Evolutionary conservation across 2,329 filamentous ascomycete species (phyloP), one percentile per base, ranked within the genome.

Genomic region (Achaetomium macrosporum): DNA sequence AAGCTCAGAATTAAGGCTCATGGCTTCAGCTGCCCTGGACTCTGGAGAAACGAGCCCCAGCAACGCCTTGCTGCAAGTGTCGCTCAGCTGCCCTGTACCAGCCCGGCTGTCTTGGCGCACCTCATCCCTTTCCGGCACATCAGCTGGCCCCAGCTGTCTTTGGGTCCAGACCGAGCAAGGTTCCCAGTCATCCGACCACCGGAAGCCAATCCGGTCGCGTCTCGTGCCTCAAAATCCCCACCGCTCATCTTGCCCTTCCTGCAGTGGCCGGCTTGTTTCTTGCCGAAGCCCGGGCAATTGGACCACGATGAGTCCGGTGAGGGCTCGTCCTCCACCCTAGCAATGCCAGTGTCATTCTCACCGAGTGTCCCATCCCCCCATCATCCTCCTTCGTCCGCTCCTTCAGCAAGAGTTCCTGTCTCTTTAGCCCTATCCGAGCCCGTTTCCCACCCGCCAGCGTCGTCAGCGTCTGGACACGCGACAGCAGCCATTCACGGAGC

Each of bases 211-310:
- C 51, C 41, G 7, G 40, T 47, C 51, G 51, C 52, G 50, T 47
- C 44, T 55, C 47, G 47, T 47, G 50, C 29, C 44, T 37, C 20
- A 7, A 31, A 15, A 41, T 29, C 51, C 51, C 54, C 54, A 57
- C 52, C 48, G 47, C 50, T 53, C 52, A 55, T 53, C 54, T 49
- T 39, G 29, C 29, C 39, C 33, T 25, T 25, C 25, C 25, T 25
- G 25, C 25, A 25, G 25, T 25, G 25, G 25, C 25, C 25, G 25
- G 25, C 25, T 25, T 25, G 25, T 25, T 25, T 25, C 25, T 25
- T 56, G 52, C 50, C 55, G 51, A 56, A 39, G 40, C 35, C 35
- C 39, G 47, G 51, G 46, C 47, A 52, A 54, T 53, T 54, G 55
- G 46, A 53, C 54, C 39, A 56, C 25, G 42, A 57, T 52, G 47